A percentile compares a stretch with the other conserved stretches of the same genome.
phyloP scores from a whole-genome alignment of 305 asterid genomes.

The Striga hermonthica region DNA sequence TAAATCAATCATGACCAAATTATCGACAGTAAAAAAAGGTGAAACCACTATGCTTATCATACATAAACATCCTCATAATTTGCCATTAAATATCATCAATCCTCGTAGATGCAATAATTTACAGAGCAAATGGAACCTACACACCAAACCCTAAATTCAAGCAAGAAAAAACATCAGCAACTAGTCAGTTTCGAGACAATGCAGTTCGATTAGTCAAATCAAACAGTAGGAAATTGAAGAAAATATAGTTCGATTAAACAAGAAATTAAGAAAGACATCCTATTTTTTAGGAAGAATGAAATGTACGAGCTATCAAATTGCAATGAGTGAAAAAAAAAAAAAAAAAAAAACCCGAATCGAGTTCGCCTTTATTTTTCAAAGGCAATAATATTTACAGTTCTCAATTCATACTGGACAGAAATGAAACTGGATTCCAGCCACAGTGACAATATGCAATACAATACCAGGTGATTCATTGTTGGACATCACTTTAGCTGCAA shows the following conservation, averaged over 20 bases:
- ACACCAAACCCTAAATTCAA: not conserved
- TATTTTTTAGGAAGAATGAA: too few relatives aligned
- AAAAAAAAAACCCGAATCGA: too few relatives aligned
- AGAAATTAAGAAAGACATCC: not conserved
- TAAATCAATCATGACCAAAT: constrained; percentile 13
- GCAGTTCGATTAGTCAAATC: not conserved
- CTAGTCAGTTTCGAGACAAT: too few relatives aligned
- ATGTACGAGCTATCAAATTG: too few relatives aligned
- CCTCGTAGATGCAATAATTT: not conserved
- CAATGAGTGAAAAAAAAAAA: too few relatives aligned
- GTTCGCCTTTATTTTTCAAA: too few relatives aligned
- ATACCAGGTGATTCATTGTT: too few relatives aligned
- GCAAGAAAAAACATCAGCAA: not conserved
- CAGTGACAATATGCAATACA: too few relatives aligned
- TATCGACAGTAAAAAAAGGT: not conserved
- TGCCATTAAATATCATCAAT: not conserved
- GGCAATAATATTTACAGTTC: too few relatives aligned
- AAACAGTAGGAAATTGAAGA: not conserved
- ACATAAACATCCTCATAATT: constrained; percentile 18
- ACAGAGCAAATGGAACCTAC: not conserved
- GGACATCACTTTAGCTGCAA: too few relatives aligned
- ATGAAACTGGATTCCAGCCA: too few relatives aligned
- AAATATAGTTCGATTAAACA: not conserved
- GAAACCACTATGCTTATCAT: constrained; percentile 3
- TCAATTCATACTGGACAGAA: too few relatives aligned